Evolutionary conservation across 1,284 basidiomycete genomes (phyloP), one percentile per base, ranked within the genome.

Genomic region (Pterula multifida): DNA sequence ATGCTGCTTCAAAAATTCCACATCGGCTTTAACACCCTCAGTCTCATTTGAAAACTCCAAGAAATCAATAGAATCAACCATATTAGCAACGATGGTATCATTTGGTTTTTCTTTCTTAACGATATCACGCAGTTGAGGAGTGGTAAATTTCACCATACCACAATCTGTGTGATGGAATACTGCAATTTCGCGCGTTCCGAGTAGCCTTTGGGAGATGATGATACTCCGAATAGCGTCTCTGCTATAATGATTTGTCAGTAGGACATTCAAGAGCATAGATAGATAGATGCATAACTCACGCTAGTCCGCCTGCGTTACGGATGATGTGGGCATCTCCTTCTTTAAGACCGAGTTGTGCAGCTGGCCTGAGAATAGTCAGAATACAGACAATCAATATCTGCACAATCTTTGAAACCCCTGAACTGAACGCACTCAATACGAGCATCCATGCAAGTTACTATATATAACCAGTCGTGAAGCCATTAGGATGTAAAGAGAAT

Each of bases 361-460:
- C 73, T 21, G 78, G 76, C 57, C 78, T 81, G 56, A 49, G 42
- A 51, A 32, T 23, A 36, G 42, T 32, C 28, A 32, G 17, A 47
- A 50, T 26, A 19, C n/a, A n/a, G n/a, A 35, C 28, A 22, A 28
- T 15, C n/a, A 28, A 36, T 24, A 35, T 17, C 17, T 48, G 17
- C 36, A 3, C 26, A 4, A 48, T 21, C 1, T 28, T 35, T 3
- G 26, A 45, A 32, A 6, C 28, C 28, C 15, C 15, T 6, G 17
- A 17, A 13, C 28, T 28, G 28, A 47, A 54, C 59, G 59, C 52
- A 66, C 71, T 71, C 68, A 54, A 81, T 64, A 47, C 79, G 76
- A 49, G 79, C 77, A 61, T 83, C 81, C 79, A 82, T 84, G 65
- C 80, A 83, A 21, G 78, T 81, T 26, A 81, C 78, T 82, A 53